These are phyloP conservation scores for Candida tetrigidarum DNA, from an alignment of 1,139 yeast species.

Conservation along the genomic window DNA sequence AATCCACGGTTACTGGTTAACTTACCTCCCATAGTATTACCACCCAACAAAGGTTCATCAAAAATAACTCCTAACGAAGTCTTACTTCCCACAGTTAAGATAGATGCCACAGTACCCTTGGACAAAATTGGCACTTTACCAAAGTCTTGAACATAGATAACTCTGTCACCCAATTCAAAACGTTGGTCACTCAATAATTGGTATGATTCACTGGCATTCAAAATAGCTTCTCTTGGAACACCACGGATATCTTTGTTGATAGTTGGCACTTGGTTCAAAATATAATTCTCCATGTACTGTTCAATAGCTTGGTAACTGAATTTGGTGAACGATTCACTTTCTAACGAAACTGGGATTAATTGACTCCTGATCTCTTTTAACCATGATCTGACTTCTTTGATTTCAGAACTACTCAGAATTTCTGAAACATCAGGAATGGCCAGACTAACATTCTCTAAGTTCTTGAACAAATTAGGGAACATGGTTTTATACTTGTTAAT, in stretches of 20 bases:
- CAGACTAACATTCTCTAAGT: constrained; percentile 27
- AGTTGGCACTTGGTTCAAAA: constrained; percentile 43
- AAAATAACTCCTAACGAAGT: constrained; percentile 73
- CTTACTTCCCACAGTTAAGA: constrained; percentile 64
- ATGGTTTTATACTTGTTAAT: constrained; percentile 60
- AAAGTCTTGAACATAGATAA: constrained; percentile 80
- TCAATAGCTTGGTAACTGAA: constrained; percentile 74
- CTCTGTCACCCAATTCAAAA: constrained; percentile 88
- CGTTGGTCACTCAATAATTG: constrained; percentile 75
- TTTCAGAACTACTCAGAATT: constrained; percentile 31
- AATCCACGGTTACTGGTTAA: constrained; percentile 80
- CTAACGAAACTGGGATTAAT: constrained; percentile 70
- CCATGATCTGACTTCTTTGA: constrained; percentile 57
- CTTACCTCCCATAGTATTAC: constrained; percentile 80
- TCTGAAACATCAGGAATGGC: constrained; percentile 34
- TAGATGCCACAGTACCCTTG: constrained; percentile 90
- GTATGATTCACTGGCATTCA: constrained; percentile 76
- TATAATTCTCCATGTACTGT: constrained; percentile 54
- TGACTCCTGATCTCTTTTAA: constrained; percentile 57
- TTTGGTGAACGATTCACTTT: constrained; percentile 77
- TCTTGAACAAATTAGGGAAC: constrained; percentile 65
- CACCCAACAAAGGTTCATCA: constrained; percentile 83
- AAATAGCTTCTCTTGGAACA: constrained; percentile 84
- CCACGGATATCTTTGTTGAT: constrained; percentile 68
- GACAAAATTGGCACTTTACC: constrained; percentile 91